phyloP scores from a whole-genome alignment of 208 protist genomes.

The Borovskyia barvae region DNA sequence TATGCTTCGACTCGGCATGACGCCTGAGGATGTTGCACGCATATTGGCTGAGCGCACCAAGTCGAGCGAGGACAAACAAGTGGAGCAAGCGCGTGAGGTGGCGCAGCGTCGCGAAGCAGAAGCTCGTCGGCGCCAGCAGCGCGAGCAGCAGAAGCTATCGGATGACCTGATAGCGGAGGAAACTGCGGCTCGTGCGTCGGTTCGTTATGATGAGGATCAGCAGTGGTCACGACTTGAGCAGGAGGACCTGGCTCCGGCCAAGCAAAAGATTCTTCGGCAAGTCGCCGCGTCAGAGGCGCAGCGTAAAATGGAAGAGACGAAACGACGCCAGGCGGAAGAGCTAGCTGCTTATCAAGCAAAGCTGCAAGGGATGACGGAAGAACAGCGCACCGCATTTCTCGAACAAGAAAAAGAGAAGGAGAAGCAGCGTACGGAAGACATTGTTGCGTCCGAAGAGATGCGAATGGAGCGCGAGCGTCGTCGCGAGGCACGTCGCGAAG shows the following conservation, averaged over 20 bases:
- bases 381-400: slow-evolving; percentile 50
- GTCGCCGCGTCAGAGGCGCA: slow-evolving; percentile 18
- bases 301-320: slow-evolving; percentile 38
- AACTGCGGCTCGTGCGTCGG: slow-evolving; percentile 18
- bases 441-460: slow-evolving; percentile 29
- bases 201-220: slow-evolving; percentile 36
- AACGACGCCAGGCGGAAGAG: slow-evolving; percentile 38
- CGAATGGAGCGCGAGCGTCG: slow-evolving; percentile 24
- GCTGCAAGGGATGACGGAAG: slow-evolving; percentile 35
- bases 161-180: slow-evolving; percentile 27
- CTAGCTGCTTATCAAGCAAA: slow-evolving; percentile 46
- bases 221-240: slow-evolving; percentile 32
- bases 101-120: slow-evolving; percentile 30
- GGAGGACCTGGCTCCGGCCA: slow-evolving; percentile 17
- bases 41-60: slow-evolving; percentile 68
- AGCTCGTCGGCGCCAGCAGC: slow-evolving; percentile 29
- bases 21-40: slow-evolving; percentile 62
- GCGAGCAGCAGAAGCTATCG: slow-evolving; percentile 30
- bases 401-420: slow-evolving; percentile 40
- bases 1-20: slow-evolving; percentile 79
- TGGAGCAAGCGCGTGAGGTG: slow-evolving; percentile 35
- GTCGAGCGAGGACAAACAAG: slow-evolving; percentile 55
- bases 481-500: slow-evolving; percentile 36
- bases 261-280: slow-evolving; percentile 33
- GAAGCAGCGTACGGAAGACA: slow-evolving; percentile 28